Evolutionary conservation across 495 filamentous ascomycete species (phyloP), one percentile per base, ranked within the genome.

Genomic region (Neurospora sp.): DNA sequence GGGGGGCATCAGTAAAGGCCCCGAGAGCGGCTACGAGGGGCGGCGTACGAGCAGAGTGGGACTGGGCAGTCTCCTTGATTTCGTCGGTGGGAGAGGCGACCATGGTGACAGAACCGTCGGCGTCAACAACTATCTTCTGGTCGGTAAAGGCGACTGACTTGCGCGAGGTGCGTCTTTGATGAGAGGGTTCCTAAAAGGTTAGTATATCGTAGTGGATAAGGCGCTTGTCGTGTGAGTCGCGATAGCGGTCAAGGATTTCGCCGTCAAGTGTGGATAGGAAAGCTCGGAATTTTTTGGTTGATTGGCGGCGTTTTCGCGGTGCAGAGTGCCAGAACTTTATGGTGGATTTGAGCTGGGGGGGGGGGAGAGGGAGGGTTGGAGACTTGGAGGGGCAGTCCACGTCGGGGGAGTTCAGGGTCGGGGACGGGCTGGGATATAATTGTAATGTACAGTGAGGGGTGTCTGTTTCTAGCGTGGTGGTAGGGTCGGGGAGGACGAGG

Each of bases 111-210:
- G 89, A 87, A 72, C 94, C 94, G 85, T 96, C 92, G 78, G 88
- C 88, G 83, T 95, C 91, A 76, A 96, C 93, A 77, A 96, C 90
- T 73, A 91, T 89, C 69, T 91, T 85, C 74, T 91, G 92, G 82
- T 94, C 92, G 78, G 89, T 93, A 82, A 97, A 97, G 40, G 93
- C 91, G 76, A 97, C 94, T 41, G 92, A 95, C 80, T 97, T 97
- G 82, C 94, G 92, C 73, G 79, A 81, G 40, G 77, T 41, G 45
- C 79, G 79, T 90, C 88, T 81, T 87, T 90, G 72, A 83, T 83
- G 72, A 85, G 86, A 69, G 79, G 81, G 71, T 78, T 79, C 75
- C 79, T 81, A 73, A 69, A 69, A 65, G 17, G 77, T 84, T 83
- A 83, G 76, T 75, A 73, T 71, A 22, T 40, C 8, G 71, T 44